Evolutionary conservation across 352 stramenopile species (phyloP), one percentile per base, ranked within the genome.

Genomic region (Phytopythium mirpurense): DNA sequence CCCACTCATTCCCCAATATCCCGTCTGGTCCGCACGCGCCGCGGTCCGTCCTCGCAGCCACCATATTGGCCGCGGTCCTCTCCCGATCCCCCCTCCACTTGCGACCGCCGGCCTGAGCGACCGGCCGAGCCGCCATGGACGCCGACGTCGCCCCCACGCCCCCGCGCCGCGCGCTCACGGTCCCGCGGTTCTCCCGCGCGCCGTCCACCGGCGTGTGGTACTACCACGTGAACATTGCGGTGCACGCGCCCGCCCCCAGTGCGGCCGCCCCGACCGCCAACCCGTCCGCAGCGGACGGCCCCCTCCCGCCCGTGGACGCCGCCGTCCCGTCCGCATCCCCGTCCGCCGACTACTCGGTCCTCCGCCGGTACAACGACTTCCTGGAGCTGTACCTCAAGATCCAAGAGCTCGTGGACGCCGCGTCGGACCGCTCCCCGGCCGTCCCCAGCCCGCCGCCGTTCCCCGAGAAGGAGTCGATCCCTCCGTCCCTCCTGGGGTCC

Each of bases 311-410:
- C n/a, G n/a, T n/a, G 16, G 16, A 21, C 36, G 36, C 3, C 10
- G 11, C 6, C 5, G 8, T 15, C 2, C n/a, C 37, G n/a, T 26
- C 34, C 34, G 34, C 34, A 38, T 8, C 34, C 5, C 37, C 38
- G 9, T 27, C 38, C n/a, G 38, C 40, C 0, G 50, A 67, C 54
- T 89, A 86, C 59, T 83, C 78, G 18, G 69, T 89, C 21, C 60
- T 80, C 29, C 72, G 78, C 16, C 78, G 78, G 29, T 89, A 89
- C 64, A 84, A 60, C 37, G 78, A 89, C 48, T 89, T 86, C 32
- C 60, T 75, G 35, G 56, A 79, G 48, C 62, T 86, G 19, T 81
- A 84, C 53, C 64, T 76, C 10, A 64, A 70, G 36, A 63, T 83
- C 51, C 57, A 59, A 7, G 45, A 62, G 18, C 37, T 73, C 10